Conservation (phyloP, 306 rosid species). For the Cucurbita maxima region DNA sequence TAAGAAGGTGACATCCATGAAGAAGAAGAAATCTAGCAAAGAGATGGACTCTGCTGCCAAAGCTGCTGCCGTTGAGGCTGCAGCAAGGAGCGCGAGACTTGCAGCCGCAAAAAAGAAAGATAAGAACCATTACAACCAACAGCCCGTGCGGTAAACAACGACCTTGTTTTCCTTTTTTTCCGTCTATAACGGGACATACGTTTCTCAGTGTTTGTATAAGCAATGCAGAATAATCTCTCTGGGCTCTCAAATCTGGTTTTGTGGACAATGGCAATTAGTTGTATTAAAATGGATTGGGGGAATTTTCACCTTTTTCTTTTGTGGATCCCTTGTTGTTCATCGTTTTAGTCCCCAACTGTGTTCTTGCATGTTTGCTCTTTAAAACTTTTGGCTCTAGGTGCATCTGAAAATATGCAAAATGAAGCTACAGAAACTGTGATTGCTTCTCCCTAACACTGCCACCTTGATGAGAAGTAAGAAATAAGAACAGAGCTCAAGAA, state of each 20-base stretch:
- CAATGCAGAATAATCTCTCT: slow-evolving; percentile 42
- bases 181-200: slow-evolving; percentile 38
- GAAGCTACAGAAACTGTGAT: too few relatives aligned
- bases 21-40: slow-evolving; percentile 79
- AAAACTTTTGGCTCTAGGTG: background rate
- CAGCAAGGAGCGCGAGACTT: slow-evolving; percentile 68
- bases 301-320: slow-evolving; percentile 20
- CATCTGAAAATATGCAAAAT: too few relatives aligned
- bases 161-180: background rate
- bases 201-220: slow-evolving; percentile 47
- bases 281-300: slow-evolving; percentile 29
- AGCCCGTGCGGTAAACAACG: slow-evolving; percentile 56
- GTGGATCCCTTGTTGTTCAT: slow-evolving; percentile 22
- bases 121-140: slow-evolving; percentile 91
- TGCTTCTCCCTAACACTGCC: too few relatives aligned
- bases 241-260: slow-evolving; percentile 24
- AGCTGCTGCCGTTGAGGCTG: slow-evolving; percentile 89
- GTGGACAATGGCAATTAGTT: slow-evolving; percentile 26
- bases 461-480: too few relatives aligned
- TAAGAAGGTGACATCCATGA: slow-evolving; percentile 52
- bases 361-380: slow-evolving; percentile 23
- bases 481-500: background rate
- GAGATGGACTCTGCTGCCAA: slow-evolving; percentile 73
- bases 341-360: slow-evolving; percentile 23
- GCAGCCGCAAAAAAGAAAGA: slow-evolving; percentile 91